A percentile compares a stretch with the other conserved stretches of the same genome.
These are phyloP conservation scores for Trypanosoma caninum DNA, from an alignment of 208 protist species.

Conservation along the genomic window DNA sequence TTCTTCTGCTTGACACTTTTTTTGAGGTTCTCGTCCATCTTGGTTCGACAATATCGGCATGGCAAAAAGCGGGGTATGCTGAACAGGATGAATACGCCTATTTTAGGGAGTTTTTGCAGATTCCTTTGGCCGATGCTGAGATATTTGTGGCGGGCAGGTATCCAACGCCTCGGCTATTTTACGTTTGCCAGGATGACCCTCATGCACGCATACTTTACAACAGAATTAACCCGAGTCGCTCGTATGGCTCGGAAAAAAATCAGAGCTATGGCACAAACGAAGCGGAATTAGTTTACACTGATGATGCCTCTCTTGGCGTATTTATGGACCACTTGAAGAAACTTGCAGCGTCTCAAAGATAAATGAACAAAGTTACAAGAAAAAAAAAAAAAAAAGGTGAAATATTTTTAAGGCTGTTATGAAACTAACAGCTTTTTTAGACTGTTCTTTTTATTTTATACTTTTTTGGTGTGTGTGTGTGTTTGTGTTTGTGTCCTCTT, in stretches of 20 bases:
- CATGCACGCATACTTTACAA: constrained; percentile 97
- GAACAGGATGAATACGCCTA: constrained; percentile 93
- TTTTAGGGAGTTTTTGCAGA: constrained; percentile 94
- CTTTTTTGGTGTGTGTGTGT: not conserved
- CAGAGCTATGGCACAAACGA: constrained; percentile 55
- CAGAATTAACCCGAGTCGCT: constrained; percentile 96
- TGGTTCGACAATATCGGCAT: constrained; percentile 94
- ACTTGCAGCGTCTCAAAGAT: constrained; percentile 89
- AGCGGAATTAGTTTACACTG: constrained; percentile 95
- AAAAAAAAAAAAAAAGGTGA: not conserved
- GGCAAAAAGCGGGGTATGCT: constrained; percentile 94
- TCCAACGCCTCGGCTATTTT: constrained; percentile 95
- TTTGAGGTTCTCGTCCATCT: constrained; percentile 98
- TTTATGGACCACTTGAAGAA: constrained; percentile 98
- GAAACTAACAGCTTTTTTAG: not conserved
- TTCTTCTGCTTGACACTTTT: constrained; percentile 99
- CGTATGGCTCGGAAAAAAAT: constrained; percentile 85
- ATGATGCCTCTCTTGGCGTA: constrained; percentile 96
- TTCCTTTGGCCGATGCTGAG: constrained; percentile 92
- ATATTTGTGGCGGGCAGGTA: constrained; percentile 90
- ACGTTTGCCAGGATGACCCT: constrained; percentile 94
- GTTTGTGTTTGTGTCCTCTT: too few species aligned
- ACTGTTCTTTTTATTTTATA: constrained; percentile 1
- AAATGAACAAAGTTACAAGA: not conserved
- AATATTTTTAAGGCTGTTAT: too few species aligned